phyloP scores from a whole-genome alignment of 2,329 filamentous ascomycete genomes.

The Helminthosporium solani region DNA sequence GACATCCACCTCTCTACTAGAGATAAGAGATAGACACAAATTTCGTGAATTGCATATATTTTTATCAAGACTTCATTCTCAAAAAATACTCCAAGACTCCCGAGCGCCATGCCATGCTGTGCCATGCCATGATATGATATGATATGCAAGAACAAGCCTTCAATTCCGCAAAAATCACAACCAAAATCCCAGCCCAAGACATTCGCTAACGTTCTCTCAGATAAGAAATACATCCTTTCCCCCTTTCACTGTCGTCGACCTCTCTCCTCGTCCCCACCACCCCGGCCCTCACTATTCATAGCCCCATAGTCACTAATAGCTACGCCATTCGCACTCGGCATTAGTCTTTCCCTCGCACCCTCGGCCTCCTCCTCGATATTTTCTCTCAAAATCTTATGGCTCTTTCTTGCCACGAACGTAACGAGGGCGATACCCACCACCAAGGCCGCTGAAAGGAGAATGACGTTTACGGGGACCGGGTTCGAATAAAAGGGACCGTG shows the following conservation, averaged over 20 bases:
- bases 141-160: no score
- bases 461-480: slow-evolving; percentile 74
- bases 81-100: no score
- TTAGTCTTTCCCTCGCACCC: slow-evolving; percentile 36
- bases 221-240: not conserved
- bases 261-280: slow-evolving; percentile 19
- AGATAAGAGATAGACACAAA: no score
- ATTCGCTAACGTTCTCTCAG: not conserved
- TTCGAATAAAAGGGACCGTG: slow-evolving; percentile 70
- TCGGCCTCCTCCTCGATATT: slow-evolving; percentile 40
- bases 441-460: slow-evolving; percentile 63
- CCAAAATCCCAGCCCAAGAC: not conserved
- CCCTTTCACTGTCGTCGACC: slow-evolving; percentile 10
- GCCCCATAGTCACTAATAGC: slow-evolving; percentile 23
- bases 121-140: no score
- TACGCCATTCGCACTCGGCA: slow-evolving; percentile 25
- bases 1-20: no score
- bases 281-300: slow-evolving; percentile 12
- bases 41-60: no score
- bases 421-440: slow-evolving; percentile 67
- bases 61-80: no score
- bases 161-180: not conserved
- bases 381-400: slow-evolving; percentile 43
- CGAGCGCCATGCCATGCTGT: no score
- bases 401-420: slow-evolving; percentile 61